phyloP scores from a whole-genome alignment of 225 moss, liverwort and hornwort genomes.

The Pseudoscleropodium purum region DNA sequence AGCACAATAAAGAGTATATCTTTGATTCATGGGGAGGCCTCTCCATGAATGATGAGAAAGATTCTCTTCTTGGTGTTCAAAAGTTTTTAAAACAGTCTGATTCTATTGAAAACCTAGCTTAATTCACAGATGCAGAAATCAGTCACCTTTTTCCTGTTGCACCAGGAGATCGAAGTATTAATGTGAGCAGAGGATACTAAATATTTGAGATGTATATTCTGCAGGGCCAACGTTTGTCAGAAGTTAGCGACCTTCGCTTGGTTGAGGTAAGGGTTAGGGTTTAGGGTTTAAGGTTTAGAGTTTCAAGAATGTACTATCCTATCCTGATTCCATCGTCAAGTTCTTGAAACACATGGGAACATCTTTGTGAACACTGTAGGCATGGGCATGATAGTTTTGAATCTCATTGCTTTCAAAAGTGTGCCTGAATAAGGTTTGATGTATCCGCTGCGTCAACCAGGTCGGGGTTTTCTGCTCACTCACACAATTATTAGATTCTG shows the following conservation, averaged over 20 bases:
- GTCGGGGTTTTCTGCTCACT: constrained; percentile 92
- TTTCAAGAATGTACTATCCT: neutral
- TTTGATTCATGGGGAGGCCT: neutral
- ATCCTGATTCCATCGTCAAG: neutral
- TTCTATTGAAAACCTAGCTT: neutral
- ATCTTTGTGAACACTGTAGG: neutral
- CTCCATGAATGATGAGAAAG: neutral
- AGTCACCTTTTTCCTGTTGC: neutral
- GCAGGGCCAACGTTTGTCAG: constrained; percentile 86
- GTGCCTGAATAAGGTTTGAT: neutral
- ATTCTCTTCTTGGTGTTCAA: neutral
- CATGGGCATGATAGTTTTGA: neutral
- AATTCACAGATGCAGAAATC: neutral
- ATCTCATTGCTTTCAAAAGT: neutral
- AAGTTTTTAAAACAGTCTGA: neutral
- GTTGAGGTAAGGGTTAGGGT: constrained; percentile 60
- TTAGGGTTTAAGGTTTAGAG: neutral
- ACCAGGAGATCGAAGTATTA: neutral
- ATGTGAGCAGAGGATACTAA: neutral
- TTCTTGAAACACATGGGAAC: neutral
- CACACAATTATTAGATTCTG: constrained; percentile 75
- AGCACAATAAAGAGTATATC: neutral
- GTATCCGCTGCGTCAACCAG: constrained; percentile 10
- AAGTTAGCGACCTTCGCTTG: constrained; percentile 73
- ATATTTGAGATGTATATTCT: neutral